phyloP scores from a whole-genome alignment of 108 stramenopile genomes.

The Parmales sp. region DNA sequence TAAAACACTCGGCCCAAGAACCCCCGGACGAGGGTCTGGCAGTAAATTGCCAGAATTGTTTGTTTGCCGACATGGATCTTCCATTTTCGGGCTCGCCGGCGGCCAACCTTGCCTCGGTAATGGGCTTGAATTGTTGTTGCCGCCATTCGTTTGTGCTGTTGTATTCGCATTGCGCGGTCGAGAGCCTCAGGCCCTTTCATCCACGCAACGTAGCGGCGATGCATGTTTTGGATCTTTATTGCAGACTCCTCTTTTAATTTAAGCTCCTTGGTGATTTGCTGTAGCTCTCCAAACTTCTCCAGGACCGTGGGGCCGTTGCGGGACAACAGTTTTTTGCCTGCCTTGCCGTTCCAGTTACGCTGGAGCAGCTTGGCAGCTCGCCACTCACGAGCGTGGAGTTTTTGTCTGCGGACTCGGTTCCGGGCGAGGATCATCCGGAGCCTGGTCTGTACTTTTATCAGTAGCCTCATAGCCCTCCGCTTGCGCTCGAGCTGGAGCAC shows the following conservation, averaged over 20 bases:
- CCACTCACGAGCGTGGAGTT: neutral
- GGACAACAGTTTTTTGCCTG: neutral
- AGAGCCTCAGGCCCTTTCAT: constrained; percentile 1
- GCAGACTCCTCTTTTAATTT: neutral
- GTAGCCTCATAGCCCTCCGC: neutral
- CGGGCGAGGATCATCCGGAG: neutral
- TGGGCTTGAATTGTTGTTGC: neutral
- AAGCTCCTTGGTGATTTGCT: neutral
- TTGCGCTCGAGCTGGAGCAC: neutral
- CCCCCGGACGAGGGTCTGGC: neutral
- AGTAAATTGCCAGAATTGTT: neutral
- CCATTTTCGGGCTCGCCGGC: neutral
- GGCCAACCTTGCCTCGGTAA: neutral
- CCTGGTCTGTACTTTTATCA: neutral
- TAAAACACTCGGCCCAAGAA: neutral
- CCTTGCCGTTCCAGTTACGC: neutral
- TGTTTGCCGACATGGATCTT: constrained; percentile 1
- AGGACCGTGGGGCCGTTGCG: neutral
- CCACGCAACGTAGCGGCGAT: neutral
- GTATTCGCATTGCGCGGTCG: neutral
- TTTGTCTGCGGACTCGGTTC: neutral
- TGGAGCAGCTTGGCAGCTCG: neutral
- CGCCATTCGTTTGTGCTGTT: neutral
- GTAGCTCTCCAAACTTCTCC: neutral
- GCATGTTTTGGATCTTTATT: neutral